Conservation (phyloP, 1,139 yeast species). For the Meyerozyma elateridarum region DNA sequence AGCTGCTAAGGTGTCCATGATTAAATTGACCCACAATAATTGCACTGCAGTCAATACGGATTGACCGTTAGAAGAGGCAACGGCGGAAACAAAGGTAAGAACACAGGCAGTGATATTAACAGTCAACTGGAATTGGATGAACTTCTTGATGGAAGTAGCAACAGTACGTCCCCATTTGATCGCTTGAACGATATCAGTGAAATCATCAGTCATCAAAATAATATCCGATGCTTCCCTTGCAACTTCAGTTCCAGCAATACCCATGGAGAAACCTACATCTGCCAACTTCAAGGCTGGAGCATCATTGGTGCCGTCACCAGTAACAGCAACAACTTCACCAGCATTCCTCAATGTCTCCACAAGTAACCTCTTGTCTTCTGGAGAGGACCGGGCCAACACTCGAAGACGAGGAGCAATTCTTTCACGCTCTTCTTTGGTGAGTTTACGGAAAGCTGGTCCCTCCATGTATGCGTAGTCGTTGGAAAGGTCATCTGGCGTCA, state of each 20-base stretch:
- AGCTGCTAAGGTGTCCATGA: conserved; percentile 98
- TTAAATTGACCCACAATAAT: conserved; percentile 92
- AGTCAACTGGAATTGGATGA: conserved; percentile 92
- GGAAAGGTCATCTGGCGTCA: conserved; percentile 47
- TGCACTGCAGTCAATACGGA: conserved; percentile 97
- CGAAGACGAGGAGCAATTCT: conserved; percentile 64
- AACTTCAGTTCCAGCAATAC: conserved; percentile 89
- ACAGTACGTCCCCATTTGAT: conserved; percentile 99
- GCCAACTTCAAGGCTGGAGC: conserved; percentile 93
- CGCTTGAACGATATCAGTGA: conserved; percentile 93
- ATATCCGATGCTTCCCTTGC: conserved; percentile 96
- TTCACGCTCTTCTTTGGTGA: conserved; percentile 54
- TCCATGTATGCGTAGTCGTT: conserved; percentile 74
- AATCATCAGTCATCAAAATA: conserved; percentile 91
- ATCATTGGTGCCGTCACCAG: conserved; percentile 97
- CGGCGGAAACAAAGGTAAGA: conserved; percentile 90
- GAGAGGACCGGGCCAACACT: conserved; percentile 91
- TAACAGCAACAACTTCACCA: conserved; percentile 96
- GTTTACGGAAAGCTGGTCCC: conserved; percentile 81
- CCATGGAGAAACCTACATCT: conserved; percentile 93
- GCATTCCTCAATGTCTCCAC: conserved; percentile 76
- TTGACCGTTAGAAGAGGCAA: conserved; percentile 68
- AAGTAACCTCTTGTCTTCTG: conserved; percentile 85
- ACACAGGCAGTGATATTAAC: conserved; percentile 95
- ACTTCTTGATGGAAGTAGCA: conserved; percentile 87